These are phyloP conservation scores for Nakazawaea wyomingensis DNA, from an alignment of 805 yeast genomes.

Conservation along the genomic window DNA sequence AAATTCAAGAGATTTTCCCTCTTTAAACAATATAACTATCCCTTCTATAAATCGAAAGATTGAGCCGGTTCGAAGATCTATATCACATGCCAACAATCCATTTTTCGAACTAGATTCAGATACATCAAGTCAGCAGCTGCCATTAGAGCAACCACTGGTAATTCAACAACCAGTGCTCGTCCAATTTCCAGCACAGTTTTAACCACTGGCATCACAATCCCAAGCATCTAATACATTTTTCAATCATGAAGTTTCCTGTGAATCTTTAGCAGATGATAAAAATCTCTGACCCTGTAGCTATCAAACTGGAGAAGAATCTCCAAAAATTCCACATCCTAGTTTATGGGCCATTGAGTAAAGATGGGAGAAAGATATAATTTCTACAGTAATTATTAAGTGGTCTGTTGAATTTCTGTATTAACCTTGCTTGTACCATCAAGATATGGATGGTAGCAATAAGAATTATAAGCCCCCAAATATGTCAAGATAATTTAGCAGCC, in stretches of 20 bases:
- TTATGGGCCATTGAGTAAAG: no score
- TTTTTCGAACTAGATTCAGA: slow-evolving; percentile 10
- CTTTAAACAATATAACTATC: not conserved
- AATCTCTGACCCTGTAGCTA: no score
- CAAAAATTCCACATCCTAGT: no score
- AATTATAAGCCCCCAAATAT: no score
- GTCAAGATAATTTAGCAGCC: slow-evolving; percentile 17
- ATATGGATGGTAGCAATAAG: no score
- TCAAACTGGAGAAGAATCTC: no score
- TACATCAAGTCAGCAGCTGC: slow-evolving; percentile 7
- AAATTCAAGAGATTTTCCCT: no score
- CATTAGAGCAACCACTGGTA: no score
- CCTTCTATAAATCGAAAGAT: not conserved
- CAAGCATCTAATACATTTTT: slow-evolving; percentile 53
- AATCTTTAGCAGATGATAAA: slow-evolving; percentile 16
- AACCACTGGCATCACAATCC: not conserved
- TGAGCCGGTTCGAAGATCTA: not conserved
- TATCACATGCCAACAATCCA: slow-evolving; percentile 9
- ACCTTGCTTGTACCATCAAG: no score
- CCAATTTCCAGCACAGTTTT: slow-evolving; percentile 10
- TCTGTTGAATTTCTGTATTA: no score
- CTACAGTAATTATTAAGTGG: no score
- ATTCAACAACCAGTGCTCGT: not conserved
- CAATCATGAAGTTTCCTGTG: slow-evolving; percentile 33
- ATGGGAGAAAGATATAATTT: no score